Evolutionary conservation across 495 filamentous ascomycete genomes (phyloP), one percentile per base, ranked within the genome.

Genomic region (Talaromyces borbonicus): DNA sequence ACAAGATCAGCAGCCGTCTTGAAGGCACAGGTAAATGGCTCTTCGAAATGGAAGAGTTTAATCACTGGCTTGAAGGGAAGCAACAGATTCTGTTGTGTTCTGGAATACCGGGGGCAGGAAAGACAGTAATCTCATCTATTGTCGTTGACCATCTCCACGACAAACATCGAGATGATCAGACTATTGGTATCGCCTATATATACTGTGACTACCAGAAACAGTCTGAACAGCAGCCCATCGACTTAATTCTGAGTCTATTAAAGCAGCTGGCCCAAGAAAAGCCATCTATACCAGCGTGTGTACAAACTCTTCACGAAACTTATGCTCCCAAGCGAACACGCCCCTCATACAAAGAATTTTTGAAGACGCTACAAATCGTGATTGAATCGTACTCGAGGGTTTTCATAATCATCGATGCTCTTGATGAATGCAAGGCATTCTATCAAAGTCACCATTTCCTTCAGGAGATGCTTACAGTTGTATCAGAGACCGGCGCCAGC

Each of bases 21-120:
- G 31, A 54, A 30, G 66, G 57, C 8, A 72, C 68, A 1, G 63
- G 70, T 0, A 40, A 60, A 49, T 78, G 68, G 71, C 47, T 78
- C 15, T 52, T 74, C 1, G 35, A 67, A 3, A 61, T 61, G 4
- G 15, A 44, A 0, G 50, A 60, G 8, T 77, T 60, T 42, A 50
- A 49, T 15, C 9, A 15, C 1, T 75, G 70, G 70, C 2, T 66
- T 0, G 31, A 47, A 1, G 43, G 11, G 2, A 26, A 43, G 20
- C 47, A 52, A 0, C 43, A 63, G 45, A 69, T 51, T 0, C 46
- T 73, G 1, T 72, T 66, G 42, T 78, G 66, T 46, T 57, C 61
- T 1, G 73, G 73, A 0, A 67, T 70, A 15, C 60, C 56, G 1
- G 63, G 69, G 27, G 60, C 58, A 0, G 66, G 67, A 2, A 71